Conservation (phyloP, 805 yeast genomes). For the Scheffersomyces lignosus region DNA sequence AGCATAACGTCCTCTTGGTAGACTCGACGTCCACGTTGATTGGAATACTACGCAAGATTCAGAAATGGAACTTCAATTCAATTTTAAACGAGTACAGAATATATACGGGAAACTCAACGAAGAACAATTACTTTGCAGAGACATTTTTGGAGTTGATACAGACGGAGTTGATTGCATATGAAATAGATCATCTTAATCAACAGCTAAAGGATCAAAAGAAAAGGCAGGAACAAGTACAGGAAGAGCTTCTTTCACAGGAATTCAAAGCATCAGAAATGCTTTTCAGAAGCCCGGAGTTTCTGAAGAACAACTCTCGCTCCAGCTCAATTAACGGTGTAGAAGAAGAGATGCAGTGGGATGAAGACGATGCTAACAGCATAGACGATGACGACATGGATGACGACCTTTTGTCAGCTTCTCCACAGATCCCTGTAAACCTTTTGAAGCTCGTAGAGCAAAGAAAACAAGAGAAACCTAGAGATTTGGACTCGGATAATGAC, state of each 20-base stretch:
- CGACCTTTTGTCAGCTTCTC: conserved; percentile 56
- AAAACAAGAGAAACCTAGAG: conserved; percentile 33
- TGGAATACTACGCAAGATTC: conserved; percentile 78
- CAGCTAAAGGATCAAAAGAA: conserved; percentile 14
- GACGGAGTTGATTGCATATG: conserved; percentile 48
- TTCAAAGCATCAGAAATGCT: neutral
- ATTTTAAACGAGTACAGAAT: conserved; percentile 82
- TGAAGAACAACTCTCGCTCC: neutral
- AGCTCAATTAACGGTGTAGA: conserved; percentile 7
- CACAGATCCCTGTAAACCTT: conserved; percentile 66
- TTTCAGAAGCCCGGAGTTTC: neutral
- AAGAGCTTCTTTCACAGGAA: neutral
- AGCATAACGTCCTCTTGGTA: conserved; percentile 70
- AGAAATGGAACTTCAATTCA: conserved; percentile 86
- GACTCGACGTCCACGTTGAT: conserved; percentile 80
- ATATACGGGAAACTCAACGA: conserved; percentile 61
- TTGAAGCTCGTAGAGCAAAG: conserved; percentile 54
- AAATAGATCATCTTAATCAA: conserved; percentile 30
- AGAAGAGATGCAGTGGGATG: conserved; percentile 22
- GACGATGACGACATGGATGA: conserved; percentile 46
- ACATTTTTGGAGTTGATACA: conserved; percentile 75
- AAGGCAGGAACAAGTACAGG: conserved; percentile 3
- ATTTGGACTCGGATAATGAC: conserved; percentile 10
- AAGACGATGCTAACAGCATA: conserved; percentile 23
- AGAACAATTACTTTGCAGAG: conserved; percentile 77